Evolutionary conservation across 495 filamentous ascomycete species (phyloP).

Genomic region (Parathielavia hyrcaniae): DNA sequence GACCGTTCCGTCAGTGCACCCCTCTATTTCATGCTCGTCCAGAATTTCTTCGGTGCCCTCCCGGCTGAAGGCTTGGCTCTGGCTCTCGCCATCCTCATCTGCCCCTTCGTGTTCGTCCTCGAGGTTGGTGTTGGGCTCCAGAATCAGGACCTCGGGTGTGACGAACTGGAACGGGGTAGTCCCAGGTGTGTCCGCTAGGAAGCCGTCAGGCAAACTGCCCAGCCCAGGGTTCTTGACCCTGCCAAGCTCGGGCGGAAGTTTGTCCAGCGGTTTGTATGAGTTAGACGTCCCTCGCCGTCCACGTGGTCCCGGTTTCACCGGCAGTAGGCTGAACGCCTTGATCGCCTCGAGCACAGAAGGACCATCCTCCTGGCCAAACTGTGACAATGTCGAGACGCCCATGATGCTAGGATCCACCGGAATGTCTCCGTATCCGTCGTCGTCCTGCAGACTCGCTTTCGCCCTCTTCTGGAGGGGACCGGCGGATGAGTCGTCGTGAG

Average conservation of each 20-base stretch:
- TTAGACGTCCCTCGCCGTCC: conserved; percentile 5
- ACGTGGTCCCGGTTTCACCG: conserved; percentile 20
- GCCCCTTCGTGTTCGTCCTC: conserved; percentile 11
- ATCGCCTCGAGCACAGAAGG: conserved; percentile 30
- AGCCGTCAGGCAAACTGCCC: conserved; percentile 27
- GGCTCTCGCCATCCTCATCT: neutral
- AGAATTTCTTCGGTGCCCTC: neutral
- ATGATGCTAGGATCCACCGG: conserved; percentile 18
- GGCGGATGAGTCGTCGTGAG: conserved; percentile 9
- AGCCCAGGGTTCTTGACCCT: conserved; percentile 30
- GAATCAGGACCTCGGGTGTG: conserved; percentile 14
- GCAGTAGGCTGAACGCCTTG: conserved; percentile 29
- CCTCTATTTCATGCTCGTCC: neutral
- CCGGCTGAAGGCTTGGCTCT: neutral
- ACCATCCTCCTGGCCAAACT: conserved; percentile 5
- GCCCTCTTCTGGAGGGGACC: conserved; percentile 20
- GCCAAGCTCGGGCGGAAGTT: conserved; percentile 25
- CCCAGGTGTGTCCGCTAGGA: conserved; percentile 10
- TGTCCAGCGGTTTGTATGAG: conserved; percentile 16
- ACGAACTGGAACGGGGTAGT: neutral
- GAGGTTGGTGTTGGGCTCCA: conserved; percentile 29
- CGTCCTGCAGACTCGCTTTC: neutral
- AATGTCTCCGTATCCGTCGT: conserved; percentile 10
- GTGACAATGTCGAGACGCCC: neutral
- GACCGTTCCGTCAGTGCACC: neutral